Evolutionary conservation across 2,329 filamentous ascomycete species (phyloP), one percentile per base, ranked within the genome.

Genomic region (Cordyceps tenuipes): DNA sequence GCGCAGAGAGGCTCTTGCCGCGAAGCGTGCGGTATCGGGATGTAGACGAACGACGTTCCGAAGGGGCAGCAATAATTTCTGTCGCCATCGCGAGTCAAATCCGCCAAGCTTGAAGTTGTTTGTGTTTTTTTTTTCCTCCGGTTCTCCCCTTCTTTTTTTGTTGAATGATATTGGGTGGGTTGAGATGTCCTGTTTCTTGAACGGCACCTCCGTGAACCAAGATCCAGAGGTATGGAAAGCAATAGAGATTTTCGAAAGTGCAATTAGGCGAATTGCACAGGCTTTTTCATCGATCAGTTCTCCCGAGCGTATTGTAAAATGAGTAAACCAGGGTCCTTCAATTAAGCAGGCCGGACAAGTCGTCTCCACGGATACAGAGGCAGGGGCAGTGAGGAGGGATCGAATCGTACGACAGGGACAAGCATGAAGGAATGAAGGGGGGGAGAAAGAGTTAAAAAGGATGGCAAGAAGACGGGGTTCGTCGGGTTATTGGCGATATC

Each of bases 1-100:
- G 44, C 46, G 70, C 68, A 23, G 71, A 72, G 10, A 72, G 64
- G 64, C 71, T 74, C 54, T 72, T 74, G 34, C 71, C 72, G 5
- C 71, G 68, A 23, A 73, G 66, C 36, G 57, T 66, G 59, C 68
- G 71, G 58, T 70, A 72, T 47, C 70, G 69, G 5, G 73, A 74
- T 10, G 65, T 61, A 17, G 65, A 53, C n/a, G 13, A 52, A 44
- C 50, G 29, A 9, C 26, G 8, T 5, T 23, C n/a, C 39, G 59
- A 46, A 57, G 62, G 9, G 64, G 66, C 21, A 66, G 66, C 60
- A 29, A 29, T 8, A 6, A 29, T 8, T 60, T 64, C 58, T 56
- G 59, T 53, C 51, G 62, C 62, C 60, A 64, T 61, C 55, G 59
- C 49, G 52, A 56, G 53, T 56, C 61, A 60, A 17, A 21, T 50